Conservation (phyloP, 192 early-diverging fungal genomes). For the Phlyctochytrium bullatum region DNA sequence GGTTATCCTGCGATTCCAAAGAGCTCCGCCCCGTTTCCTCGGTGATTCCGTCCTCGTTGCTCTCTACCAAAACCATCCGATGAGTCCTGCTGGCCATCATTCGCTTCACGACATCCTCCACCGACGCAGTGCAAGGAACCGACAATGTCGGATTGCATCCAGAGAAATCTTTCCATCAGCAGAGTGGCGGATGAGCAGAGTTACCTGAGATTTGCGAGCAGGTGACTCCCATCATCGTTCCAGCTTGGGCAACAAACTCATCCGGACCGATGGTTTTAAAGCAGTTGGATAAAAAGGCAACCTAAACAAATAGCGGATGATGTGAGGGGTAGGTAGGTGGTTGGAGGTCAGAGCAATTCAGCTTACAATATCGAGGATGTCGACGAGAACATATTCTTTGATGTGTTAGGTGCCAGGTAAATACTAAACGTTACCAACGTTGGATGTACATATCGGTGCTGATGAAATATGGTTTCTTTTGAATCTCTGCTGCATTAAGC, state of each 20-base stretch:
- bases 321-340: neutral
- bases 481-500: conserved; percentile 8
- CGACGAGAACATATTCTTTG: conserved; percentile 21
- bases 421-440: neutral
- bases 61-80: conserved; percentile 16
- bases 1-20: no score
- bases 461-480: conserved; percentile 28
- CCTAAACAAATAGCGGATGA: neutral
- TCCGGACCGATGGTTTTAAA: conserved; percentile 8
- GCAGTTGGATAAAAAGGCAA: conserved; percentile 20
- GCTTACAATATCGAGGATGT: conserved; percentile 29
- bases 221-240: conserved; percentile 11
- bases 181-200: neutral
- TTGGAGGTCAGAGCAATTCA: neutral
- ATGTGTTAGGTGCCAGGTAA: neutral
- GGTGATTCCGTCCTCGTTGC: conserved; percentile 1
- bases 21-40: no score
- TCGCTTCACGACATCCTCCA: conserved; percentile 6
- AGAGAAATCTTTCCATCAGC: conserved; percentile 20
- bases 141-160: conserved; percentile 26
- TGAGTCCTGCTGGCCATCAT: conserved; percentile 5
- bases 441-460: conserved; percentile 16
- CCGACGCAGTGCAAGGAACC: conserved; percentile 6
- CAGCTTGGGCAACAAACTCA: conserved; percentile 9
- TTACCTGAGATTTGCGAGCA: conserved; percentile 25